Evolutionary conservation across 257 asterid genomes (phyloP).

Genomic region (Primulina tabacum): DNA sequence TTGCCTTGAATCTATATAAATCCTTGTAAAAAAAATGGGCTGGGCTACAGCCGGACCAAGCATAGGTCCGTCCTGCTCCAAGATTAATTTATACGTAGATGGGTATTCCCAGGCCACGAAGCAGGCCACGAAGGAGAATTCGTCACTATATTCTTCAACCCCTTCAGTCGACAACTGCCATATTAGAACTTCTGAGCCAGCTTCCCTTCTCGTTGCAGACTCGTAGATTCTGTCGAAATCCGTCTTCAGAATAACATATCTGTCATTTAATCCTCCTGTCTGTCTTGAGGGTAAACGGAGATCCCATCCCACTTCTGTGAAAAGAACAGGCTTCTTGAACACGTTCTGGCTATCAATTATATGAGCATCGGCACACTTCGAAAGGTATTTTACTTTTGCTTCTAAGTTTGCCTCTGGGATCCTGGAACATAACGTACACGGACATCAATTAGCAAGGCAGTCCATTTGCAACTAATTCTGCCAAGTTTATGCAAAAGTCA

Average conservation of each 20-base stretch:
- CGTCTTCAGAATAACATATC: slow-evolving; percentile 25
- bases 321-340: slow-evolving; percentile 38
- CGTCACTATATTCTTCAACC: slow-evolving; percentile 31
- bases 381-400: slow-evolving; percentile 23
- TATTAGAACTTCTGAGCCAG: slow-evolving; percentile 38
- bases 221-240: slow-evolving; percentile 33
- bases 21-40: no score
- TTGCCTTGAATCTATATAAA: no score
- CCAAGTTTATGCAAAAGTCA: no score
- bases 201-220: slow-evolving; percentile 34
- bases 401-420: slow-evolving; percentile 24
- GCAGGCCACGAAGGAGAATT: slow-evolving; percentile 33
- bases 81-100: slow-evolving; percentile 32
- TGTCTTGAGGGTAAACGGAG: slow-evolving; percentile 19
- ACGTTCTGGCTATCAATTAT: slow-evolving; percentile 30
- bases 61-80: slow-evolving; percentile 21
- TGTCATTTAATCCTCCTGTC: slow-evolving; percentile 20
- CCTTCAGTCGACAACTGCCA: slow-evolving; percentile 41
- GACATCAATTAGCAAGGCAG: neutral
- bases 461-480: no score
- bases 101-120: slow-evolving; percentile 37
- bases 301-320: slow-evolving; percentile 41
- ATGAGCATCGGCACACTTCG: slow-evolving; percentile 38
- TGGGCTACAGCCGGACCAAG: no score
- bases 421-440: slow-evolving; percentile 14